Percentiles rank a stretch among this genome's conserved stretches.
Evolutionary conservation across 352 stramenopile genomes (phyloP).

Genomic region (Globisporangium cylindrosporum): DNA sequence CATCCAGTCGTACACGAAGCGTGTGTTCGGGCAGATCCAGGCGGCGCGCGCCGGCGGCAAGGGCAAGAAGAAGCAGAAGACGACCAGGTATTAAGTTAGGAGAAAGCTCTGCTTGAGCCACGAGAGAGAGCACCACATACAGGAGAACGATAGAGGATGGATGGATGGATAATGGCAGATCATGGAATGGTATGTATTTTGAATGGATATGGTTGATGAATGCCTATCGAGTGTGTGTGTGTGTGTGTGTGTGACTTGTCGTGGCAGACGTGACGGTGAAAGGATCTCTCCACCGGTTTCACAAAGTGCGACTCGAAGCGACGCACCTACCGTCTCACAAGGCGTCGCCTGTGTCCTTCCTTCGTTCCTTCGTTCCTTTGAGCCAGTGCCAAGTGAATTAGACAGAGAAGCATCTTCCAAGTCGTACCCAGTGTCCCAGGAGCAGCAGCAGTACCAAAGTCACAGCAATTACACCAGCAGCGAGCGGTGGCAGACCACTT

Average conservation of each 20-base stretch:
- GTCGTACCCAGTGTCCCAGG: not conserved
- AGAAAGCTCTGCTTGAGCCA: not conserved
- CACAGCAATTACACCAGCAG: not conserved
- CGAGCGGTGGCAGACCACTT: not conserved
- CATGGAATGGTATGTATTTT: not conserved
- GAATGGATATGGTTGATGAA: not conserved
- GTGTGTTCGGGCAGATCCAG: slow-evolving; percentile 79
- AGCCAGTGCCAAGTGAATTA: not conserved
- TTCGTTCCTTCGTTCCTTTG: not conserved
- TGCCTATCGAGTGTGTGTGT: not conserved
- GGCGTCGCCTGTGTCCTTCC: not conserved
- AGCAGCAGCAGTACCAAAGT: not conserved
- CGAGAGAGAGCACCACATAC: not conserved
- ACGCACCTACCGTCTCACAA: slow-evolving; percentile 4
- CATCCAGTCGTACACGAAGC: slow-evolving; percentile 85
- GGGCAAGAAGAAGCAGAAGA: slow-evolving; percentile 54
- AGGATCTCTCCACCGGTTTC: not conserved
- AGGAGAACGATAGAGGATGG: not conserved
- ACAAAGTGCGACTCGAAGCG: slow-evolving; percentile 3
- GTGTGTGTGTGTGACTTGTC: not conserved
- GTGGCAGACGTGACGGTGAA: not conserved
- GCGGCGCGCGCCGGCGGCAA: slow-evolving; percentile 35
- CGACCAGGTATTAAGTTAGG: slow-evolving; percentile 5
- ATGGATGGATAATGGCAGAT: not conserved
- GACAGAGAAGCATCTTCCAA: not conserved